Conservation (phyloP, 495 filamentous ascomycete species). For the Talaromyces adpressus region DNA sequence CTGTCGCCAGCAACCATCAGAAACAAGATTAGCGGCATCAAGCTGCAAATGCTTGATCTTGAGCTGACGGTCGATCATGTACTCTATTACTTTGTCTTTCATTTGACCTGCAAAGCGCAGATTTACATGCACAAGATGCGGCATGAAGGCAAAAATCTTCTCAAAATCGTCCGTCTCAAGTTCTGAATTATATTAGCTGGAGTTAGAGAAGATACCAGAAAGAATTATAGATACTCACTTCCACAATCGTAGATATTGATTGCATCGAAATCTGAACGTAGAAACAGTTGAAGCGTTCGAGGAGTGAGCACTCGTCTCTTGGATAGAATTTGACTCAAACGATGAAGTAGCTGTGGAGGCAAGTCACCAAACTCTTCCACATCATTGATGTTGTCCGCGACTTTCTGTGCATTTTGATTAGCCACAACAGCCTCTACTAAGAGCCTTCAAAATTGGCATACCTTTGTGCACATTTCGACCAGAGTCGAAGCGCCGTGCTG, state of each 20-base stretch:
- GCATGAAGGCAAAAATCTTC: slow-evolving; percentile 70
- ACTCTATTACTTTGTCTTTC: slow-evolving; percentile 74
- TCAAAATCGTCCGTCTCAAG: slow-evolving; percentile 68
- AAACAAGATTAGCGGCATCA: slow-evolving; percentile 72
- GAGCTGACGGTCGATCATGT: slow-evolving; percentile 62
- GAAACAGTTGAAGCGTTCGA: slow-evolving; percentile 65
- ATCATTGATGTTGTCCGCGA: slow-evolving; percentile 73
- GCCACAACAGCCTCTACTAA: not conserved
- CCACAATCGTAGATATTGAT: slow-evolving; percentile 77
- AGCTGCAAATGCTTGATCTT: slow-evolving; percentile 57
- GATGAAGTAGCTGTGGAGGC: slow-evolving; percentile 57
- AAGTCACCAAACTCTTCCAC: slow-evolving; percentile 81
- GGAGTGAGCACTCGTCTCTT: slow-evolving; percentile 68
- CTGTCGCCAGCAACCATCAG: slow-evolving; percentile 60
- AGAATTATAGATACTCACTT: slow-evolving; percentile 32
- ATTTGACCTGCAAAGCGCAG: slow-evolving; percentile 78
- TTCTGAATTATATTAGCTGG: slow-evolving; percentile 28
- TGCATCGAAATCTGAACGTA: slow-evolving; percentile 56
- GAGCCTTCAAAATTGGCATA: slow-evolving; percentile 12
- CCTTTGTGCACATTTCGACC: slow-evolving; percentile 71
- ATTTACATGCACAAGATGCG: slow-evolving; percentile 59
- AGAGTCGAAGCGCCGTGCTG: slow-evolving; percentile 64
- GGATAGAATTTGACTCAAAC: slow-evolving; percentile 72
- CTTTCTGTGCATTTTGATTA: slow-evolving; percentile 36
- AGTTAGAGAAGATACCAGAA: slow-evolving; percentile 11